These are phyloP conservation scores for Neofusicoccum sp. DNA, from an alignment of 2,329 filamentous ascomycete species.

Conservation along the genomic window DNA sequence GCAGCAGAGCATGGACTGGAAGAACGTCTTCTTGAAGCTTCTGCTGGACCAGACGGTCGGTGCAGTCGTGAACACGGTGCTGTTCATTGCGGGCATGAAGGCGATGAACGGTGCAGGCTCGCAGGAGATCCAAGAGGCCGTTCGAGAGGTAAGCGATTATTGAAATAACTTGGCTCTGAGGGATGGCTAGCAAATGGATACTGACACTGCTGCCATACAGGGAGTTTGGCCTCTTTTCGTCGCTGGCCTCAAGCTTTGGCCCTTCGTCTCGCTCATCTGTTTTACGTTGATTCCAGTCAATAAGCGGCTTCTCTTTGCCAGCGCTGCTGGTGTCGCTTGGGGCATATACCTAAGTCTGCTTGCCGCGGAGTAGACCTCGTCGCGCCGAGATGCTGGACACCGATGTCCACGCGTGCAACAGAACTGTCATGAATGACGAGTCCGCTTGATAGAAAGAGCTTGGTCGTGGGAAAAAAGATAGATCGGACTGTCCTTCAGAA, in stretches of 20 bases:
- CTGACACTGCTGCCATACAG: constrained; percentile 23
- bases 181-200: not conserved
- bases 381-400: too few relatives aligned
- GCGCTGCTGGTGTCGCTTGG: constrained; percentile 70
- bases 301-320: constrained; percentile 67
- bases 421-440: too few relatives aligned
- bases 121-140: constrained; percentile 18
- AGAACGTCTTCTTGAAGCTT: constrained; percentile 67
- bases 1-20: constrained; percentile 42
- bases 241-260: constrained; percentile 74
- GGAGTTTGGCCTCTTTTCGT: constrained; percentile 57
- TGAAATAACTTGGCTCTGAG: not conserved
- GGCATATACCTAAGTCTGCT: constrained; percentile 60
- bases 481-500: too few relatives aligned
- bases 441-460: too few relatives aligned
- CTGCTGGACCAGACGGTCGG: constrained; percentile 67
- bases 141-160: constrained; percentile 22
- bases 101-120: constrained; percentile 37
- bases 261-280: constrained; percentile 66
- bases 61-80: constrained; percentile 62
- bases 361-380: not conserved
- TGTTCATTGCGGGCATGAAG: constrained; percentile 61
- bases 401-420: too few relatives aligned
- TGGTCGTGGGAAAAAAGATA: too few relatives aligned
- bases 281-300: constrained; percentile 72